Conservation (phyloP, 495 filamentous ascomycete species). For the Penicillium pancosmium region DNA sequence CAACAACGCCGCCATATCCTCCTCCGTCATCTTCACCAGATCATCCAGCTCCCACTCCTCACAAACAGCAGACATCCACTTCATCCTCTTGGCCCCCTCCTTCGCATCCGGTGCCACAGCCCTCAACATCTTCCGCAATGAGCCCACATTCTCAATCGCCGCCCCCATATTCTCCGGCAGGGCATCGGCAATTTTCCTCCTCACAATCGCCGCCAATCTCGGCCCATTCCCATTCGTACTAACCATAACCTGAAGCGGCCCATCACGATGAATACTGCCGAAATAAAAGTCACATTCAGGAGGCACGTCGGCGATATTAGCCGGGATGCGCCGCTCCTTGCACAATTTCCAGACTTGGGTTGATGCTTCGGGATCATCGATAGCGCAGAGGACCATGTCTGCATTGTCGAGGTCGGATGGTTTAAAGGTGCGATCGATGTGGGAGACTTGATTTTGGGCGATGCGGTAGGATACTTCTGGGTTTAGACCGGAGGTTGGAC, state of each 20-base stretch:
- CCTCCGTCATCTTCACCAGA: conserved; percentile 78
- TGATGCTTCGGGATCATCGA: conserved; percentile 89
- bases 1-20: conserved; percentile 80
- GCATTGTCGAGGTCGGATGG: conserved; percentile 76
- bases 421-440: conserved; percentile 80
- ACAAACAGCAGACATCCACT: conserved; percentile 92
- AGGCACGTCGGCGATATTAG: conserved; percentile 96
- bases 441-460: conserved; percentile 67
- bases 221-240: conserved; percentile 97
- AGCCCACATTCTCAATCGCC: conserved; percentile 82
- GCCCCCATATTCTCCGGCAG: conserved; percentile 77
- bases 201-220: conserved; percentile 82
- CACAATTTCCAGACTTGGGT: conserved; percentile 89
- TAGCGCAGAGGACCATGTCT: conserved; percentile 87
- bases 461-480: conserved; percentile 85
- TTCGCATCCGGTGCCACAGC: conserved; percentile 69
- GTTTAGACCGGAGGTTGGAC: conserved; percentile 78
- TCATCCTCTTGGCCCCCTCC: conserved; percentile 88
- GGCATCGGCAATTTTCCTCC: conserved; percentile 75
- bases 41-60: conserved; percentile 86
- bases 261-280: conserved; percentile 91
- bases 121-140: conserved; percentile 75
- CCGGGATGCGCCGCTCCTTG: conserved; percentile 78
- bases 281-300: conserved; percentile 99
- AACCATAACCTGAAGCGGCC: conserved; percentile 96